These are phyloP conservation scores for Mycena sp. DNA, from an alignment of 1,284 basidiomycete genomes.

Conservation along the genomic window DNA sequence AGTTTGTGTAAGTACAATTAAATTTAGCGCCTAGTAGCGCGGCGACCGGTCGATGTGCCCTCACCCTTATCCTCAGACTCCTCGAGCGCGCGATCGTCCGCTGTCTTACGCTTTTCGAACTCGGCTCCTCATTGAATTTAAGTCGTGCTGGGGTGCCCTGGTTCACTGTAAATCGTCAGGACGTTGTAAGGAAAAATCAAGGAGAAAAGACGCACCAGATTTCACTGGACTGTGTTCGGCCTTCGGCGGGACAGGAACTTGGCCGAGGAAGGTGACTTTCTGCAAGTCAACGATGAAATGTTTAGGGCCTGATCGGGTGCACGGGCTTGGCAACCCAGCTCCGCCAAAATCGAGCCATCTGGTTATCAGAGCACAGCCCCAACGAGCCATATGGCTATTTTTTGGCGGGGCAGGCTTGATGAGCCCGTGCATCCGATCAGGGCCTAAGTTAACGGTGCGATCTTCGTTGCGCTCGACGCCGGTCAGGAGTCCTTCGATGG, in stretches of 20 bases:
- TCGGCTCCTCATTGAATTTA: neutral
- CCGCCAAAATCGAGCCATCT: too few species aligned
- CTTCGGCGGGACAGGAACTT: neutral
- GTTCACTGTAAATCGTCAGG: neutral
- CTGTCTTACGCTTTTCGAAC: neutral
- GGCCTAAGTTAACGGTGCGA: neutral
- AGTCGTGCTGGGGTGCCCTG: neutral
- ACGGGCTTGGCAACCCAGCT: too few species aligned
- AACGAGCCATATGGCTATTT: too few species aligned
- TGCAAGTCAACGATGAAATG: conserved; percentile 4
- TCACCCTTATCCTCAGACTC: neutral
- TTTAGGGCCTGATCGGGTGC: too few species aligned
- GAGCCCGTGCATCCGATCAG: too few species aligned
- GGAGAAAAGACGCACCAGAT: neutral
- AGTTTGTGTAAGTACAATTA: too few species aligned
- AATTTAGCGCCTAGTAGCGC: too few species aligned
- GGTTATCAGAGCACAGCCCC: too few species aligned
- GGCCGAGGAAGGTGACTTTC: conserved; percentile 1
- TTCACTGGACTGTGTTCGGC: neutral
- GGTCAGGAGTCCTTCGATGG: neutral
- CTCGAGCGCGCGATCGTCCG: neutral
- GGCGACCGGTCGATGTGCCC: neutral
- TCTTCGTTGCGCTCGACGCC: conserved; percentile 7
- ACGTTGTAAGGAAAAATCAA: neutral
- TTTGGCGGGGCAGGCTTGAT: too few species aligned